Evolutionary conservation across 2,329 filamentous ascomycete genomes (phyloP).

Genomic region (Aspergillus eucalypticola): DNA sequence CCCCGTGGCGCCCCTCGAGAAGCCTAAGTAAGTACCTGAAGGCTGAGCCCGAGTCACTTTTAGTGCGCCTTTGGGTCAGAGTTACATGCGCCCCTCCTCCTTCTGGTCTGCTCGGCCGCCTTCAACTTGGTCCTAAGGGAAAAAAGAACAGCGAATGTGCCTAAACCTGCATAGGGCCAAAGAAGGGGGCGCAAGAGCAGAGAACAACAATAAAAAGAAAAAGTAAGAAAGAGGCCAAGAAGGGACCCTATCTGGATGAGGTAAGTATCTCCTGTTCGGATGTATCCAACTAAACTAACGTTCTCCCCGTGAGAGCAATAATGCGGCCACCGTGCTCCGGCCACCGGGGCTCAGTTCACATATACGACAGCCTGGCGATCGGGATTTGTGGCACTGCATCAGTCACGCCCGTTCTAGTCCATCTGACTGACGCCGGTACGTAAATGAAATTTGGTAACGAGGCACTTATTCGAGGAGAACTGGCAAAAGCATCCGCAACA

Average conservation of each 20-base stretch:
- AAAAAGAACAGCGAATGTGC: not conserved
- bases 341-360: not conserved
- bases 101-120: not conserved
- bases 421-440: not conserved
- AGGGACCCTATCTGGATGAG: not conserved
- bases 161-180: slow-evolving; percentile 3
- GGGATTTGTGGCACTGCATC: slow-evolving; percentile 1
- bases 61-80: not conserved
- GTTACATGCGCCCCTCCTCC: not conserved
- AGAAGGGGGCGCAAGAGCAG: not conserved
- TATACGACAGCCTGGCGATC: not conserved
- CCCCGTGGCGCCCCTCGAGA: not conserved
- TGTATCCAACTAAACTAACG: not conserved
- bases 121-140: not conserved
- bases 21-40: slow-evolving; percentile 3
- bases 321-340: not conserved
- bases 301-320: not conserved
- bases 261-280: not conserved
- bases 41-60: slow-evolving; percentile 2
- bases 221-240: no score
- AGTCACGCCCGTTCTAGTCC: not conserved
- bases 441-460: not conserved
- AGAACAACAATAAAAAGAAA: no score
- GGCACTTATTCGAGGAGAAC: not conserved
- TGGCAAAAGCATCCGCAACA: no score